A percentile compares a stretch with the other conserved stretches of the same genome.
phyloP scores from a whole-genome alignment of 768 basidiomycete genomes.

The Suillus cothurnatus region DNA sequence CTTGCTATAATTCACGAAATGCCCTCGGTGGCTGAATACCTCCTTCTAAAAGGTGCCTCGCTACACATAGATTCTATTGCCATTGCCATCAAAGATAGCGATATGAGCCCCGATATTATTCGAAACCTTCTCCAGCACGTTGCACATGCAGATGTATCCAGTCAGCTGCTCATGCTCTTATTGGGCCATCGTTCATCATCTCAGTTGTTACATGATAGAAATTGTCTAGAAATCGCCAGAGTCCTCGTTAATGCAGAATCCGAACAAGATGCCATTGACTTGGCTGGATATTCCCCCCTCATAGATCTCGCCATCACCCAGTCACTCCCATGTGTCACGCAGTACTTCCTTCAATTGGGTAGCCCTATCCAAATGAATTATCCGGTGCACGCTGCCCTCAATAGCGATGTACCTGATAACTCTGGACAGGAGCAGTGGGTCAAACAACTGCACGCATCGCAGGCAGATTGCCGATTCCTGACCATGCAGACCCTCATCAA shows the following conservation, averaged over 20 bases:
- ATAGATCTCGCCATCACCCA: background rate
- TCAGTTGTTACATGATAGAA: background rate
- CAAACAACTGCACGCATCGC: background rate
- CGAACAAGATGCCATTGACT: background rate
- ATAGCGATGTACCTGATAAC: background rate
- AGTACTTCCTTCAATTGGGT: background rate
- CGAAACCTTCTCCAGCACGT: background rate
- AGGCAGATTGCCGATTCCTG: background rate
- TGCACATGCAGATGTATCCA: background rate
- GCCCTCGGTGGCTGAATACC: background rate
- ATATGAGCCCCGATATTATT: background rate
- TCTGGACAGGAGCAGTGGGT: background rate
- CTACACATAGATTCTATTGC: background rate
- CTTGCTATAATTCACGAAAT: background rate
- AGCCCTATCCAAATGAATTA: background rate
- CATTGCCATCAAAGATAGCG: background rate
- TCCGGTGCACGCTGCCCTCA: background rate
- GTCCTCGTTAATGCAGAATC: background rate
- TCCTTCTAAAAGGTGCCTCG: background rate
- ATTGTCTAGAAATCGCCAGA: background rate
- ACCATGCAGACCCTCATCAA: background rate
- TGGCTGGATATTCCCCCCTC: background rate
- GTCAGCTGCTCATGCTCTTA: background rate
- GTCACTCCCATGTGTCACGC: background rate
- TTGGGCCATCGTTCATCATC: background rate